These are phyloP conservation scores for Aspergillus sp. DNA, from an alignment of 2,329 filamentous ascomycete species.

Conservation along the genomic window DNA sequence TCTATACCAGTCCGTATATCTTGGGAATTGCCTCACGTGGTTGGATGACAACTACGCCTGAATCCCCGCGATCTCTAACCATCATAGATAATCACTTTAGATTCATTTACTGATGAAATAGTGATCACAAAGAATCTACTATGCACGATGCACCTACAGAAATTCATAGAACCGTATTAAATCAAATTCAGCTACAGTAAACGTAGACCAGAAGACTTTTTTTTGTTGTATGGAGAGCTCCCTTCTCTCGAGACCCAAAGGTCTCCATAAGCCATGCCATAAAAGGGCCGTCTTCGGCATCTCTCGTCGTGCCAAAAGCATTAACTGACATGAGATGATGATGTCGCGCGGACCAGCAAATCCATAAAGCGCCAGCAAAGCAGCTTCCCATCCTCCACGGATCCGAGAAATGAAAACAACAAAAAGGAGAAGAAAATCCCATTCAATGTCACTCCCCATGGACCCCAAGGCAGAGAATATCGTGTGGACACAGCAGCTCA, in stretches of 20 bases:
- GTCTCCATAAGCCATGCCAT: conserved; percentile 18
- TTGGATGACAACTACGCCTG: too few species aligned
- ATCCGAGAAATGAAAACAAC: conserved; percentile 27
- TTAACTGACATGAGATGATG: conserved; percentile 17
- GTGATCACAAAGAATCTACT: too few species aligned
- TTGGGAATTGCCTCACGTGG: too few species aligned
- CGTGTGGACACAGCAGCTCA: conserved; percentile 29
- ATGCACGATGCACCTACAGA: too few species aligned
- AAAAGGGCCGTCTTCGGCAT: conserved; percentile 12
- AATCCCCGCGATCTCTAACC: too few species aligned
- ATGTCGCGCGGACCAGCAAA: conserved; percentile 16
- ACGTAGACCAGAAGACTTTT: too few species aligned
- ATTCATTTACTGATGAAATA: too few species aligned
- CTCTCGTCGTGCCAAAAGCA: conserved; percentile 15
- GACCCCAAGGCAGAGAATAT: conserved; percentile 29
- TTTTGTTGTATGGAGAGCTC: too few species aligned
- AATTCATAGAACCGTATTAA: too few species aligned
- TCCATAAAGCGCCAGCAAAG: conserved; percentile 26
- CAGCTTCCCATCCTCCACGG: conserved; percentile 31
- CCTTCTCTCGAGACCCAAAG: conserved; percentile 24
- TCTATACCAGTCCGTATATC: too few species aligned
- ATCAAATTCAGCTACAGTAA: too few species aligned
- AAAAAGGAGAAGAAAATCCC: conserved; percentile 22
- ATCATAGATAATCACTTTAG: too few species aligned
- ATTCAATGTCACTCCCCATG: conserved; percentile 26